These are phyloP conservation scores for Nicotiana benthamiana DNA, from an alignment of 257 asterid species.

Conservation along the genomic window DNA sequence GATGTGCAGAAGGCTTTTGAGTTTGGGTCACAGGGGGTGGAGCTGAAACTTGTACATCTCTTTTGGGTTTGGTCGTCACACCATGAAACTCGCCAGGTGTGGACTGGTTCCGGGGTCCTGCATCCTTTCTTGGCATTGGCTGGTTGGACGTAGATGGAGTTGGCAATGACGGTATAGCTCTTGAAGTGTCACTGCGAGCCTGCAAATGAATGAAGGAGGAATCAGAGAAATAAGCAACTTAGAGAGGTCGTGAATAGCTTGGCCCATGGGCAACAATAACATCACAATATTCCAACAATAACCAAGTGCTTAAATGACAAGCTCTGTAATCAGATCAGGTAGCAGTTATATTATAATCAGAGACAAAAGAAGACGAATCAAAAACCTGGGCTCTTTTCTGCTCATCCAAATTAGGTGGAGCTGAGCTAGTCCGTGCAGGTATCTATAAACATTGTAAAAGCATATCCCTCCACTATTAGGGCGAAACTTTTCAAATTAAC, in stretches of 20 bases:
- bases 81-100: conserved; percentile 38
- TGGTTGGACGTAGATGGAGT: conserved; percentile 56
- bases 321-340: neutral
- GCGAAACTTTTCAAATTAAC: neutral
- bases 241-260: neutral
- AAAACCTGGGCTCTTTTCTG: conserved; percentile 82
- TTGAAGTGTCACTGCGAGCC: conserved; percentile 51
- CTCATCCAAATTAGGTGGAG: conserved; percentile 70
- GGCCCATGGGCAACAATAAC: neutral
- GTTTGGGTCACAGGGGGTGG: conserved; percentile 42
- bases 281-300: neutral
- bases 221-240: neutral
- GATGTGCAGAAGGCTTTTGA: conserved; percentile 53
- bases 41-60: conserved; percentile 49
- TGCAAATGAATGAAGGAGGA: conserved; percentile 18
- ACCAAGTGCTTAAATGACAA: neutral
- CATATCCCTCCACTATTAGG: conserved; percentile 10
- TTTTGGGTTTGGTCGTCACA: conserved; percentile 36
- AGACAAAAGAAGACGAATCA: conserved; percentile 10
- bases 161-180: conserved; percentile 43
- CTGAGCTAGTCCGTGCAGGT: conserved; percentile 55
- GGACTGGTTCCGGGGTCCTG: conserved; percentile 34
- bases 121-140: conserved; percentile 46
- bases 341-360: neutral
- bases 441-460: conserved; percentile 32